Base-by-base conservation (phyloP, 176 grass and related monocot genomes). In the Carex kokanica region DNA sequence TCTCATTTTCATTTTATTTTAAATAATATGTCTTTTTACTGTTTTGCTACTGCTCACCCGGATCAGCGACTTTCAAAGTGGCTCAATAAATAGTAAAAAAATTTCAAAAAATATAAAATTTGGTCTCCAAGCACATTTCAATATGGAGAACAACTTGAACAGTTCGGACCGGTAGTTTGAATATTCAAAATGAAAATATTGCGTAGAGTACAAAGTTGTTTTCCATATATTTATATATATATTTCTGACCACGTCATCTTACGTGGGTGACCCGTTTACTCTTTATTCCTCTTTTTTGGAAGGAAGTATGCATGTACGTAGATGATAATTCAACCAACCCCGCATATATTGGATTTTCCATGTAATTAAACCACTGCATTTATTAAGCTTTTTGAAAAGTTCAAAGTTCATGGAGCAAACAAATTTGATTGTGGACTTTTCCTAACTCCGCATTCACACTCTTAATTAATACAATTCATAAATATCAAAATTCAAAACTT, bases 331-430 rank as follows among this genome's bases (percentile, higher is more conserved):
- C 43, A 45, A 18, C 18, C 58, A 24, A 23, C 58, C 5, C 17
- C 58, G 24, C 58, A 24, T 61, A 61, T 47, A 47, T 47, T 47
- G 43, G 1, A 47, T 47, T 47, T 47, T 47, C 43, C 43, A 47
- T 47, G 43, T 47, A 10, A n/a, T n/a, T n/a, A n/a, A 47, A 47
- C 29, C 14, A 31, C 31, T 3, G 56, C 55, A 64, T 82, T 18
- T 34, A 59, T n/a, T 12, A 79, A 59, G 15, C 45, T 49, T 75
- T 78, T 80, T 63, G 38, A 47, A 64, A 52, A 14, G 14, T 81
- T 81, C 59, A 81, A 81, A 81, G 27, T 32, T 82, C 29, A 49
- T 75, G 72, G 43, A 75, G 23, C 9, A 54, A 75, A 15, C 45
- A 53, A 51, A 47, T 57, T 61, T 15, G 78, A 72, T 4, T 71